Evolutionary conservation across 2,329 filamentous ascomycete species (phyloP).

Genomic region (Fusarium concolor): DNA sequence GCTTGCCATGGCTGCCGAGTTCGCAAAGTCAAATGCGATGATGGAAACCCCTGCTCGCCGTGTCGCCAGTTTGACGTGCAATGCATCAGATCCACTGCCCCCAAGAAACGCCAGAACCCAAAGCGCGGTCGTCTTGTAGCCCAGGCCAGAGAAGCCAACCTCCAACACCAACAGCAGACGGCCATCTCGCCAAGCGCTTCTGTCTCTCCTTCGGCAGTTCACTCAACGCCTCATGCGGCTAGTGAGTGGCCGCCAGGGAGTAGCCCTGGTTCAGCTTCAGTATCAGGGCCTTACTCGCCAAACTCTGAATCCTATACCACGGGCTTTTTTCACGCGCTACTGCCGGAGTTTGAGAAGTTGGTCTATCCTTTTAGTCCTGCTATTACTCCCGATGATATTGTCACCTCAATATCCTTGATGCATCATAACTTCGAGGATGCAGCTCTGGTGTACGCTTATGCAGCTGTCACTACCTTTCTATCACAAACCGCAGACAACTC

Average conservation of each 20-base stretch:
- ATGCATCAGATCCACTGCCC: constrained; percentile 36
- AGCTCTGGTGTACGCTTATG: constrained; percentile 39
- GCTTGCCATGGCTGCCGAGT: constrained; percentile 44
- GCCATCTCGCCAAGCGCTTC: constrained; percentile 32
- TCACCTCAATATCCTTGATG: constrained; percentile 34
- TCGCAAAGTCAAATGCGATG: constrained; percentile 45
- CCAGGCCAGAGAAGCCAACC: constrained; percentile 35
- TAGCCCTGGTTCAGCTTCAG: constrained; percentile 30
- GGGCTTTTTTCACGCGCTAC: constrained; percentile 32
- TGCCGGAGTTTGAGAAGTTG: constrained; percentile 38
- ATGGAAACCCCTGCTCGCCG: constrained; percentile 39
- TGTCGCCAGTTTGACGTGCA: constrained; percentile 38
- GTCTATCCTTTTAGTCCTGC: constrained; percentile 41
- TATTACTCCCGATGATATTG: constrained; percentile 35
- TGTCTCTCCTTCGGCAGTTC: constrained; percentile 31
- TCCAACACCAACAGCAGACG: constrained; percentile 29
- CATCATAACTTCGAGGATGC: constrained; percentile 37
- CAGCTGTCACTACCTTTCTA: constrained; percentile 39
- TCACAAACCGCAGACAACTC: constrained; percentile 38
- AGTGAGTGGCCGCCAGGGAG: constrained; percentile 30
- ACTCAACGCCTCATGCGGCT: constrained; percentile 22
- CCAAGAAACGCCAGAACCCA: constrained; percentile 41
- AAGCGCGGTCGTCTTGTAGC: constrained; percentile 37
- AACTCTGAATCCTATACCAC: constrained; percentile 30
- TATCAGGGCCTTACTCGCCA: constrained; percentile 28